phyloP scores from a whole-genome alignment of 768 basidiomycete species.

The Lactarius trivialis region DNA sequence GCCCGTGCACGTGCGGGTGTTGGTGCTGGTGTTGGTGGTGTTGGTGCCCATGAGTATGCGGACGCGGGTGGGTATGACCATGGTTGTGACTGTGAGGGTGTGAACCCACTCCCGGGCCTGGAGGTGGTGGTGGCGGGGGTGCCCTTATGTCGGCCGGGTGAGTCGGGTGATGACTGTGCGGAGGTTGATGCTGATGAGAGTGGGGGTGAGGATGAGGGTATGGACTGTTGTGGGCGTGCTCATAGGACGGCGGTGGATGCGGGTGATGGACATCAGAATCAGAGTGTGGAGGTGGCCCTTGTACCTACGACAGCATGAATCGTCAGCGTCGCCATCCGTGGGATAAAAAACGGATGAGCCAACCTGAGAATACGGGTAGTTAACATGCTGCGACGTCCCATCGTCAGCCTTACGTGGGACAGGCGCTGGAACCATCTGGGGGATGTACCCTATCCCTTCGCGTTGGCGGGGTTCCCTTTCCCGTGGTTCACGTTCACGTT shows the following conservation, averaged over 20 bases:
- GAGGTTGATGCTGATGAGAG: slow-evolving; percentile 4
- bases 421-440: slow-evolving; percentile 12
- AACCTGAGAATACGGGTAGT: slow-evolving; percentile 13
- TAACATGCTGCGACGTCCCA: slow-evolving; percentile 4
- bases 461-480: slow-evolving; percentile 24
- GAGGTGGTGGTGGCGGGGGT: slow-evolving; percentile 4
- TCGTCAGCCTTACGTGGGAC: slow-evolving; percentile 16
- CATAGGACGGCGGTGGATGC: slow-evolving; percentile 17
- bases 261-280: slow-evolving; percentile 9
- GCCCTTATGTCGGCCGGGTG: slow-evolving; percentile 5
- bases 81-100: slow-evolving; percentile 24
- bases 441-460: slow-evolving; percentile 26
- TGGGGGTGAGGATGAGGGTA: slow-evolving; percentile 12
- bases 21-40: slow-evolving; percentile 24
- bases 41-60: slow-evolving; percentile 25
- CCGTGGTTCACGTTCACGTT: slow-evolving; percentile 18
- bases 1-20: slow-evolving; percentile 20
- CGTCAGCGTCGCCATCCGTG: background rate
- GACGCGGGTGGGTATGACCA: slow-evolving; percentile 21
- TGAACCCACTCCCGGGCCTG: slow-evolving; percentile 11
- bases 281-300: slow-evolving; percentile 1
- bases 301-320: background rate
- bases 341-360: background rate
- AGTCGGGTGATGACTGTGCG: slow-evolving; percentile 10
- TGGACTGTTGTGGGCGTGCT: slow-evolving; percentile 8